phyloP scores from a whole-genome alignment of 179 eudicot genomes.

The Camellia oleifera region DNA sequence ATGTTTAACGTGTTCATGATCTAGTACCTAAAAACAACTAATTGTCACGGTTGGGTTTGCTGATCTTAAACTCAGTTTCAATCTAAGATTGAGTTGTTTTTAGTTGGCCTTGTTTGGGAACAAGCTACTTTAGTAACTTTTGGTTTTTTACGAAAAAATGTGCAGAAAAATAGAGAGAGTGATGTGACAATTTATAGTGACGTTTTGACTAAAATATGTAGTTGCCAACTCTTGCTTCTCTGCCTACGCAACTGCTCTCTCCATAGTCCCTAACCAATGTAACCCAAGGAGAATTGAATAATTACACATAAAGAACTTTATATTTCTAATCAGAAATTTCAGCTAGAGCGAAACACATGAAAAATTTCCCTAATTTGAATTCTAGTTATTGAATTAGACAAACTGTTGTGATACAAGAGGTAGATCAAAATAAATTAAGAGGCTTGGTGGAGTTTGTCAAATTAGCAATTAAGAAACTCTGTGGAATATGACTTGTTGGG shows the following conservation, averaged over 20 bases:
- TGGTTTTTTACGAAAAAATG: too few species aligned
- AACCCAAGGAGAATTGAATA: neutral
- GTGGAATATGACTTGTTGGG: neutral
- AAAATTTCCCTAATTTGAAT: neutral
- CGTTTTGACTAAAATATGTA: too few species aligned
- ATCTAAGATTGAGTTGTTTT: neutral
- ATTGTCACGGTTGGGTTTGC: neutral
- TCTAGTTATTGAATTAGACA: neutral
- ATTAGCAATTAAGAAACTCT: neutral
- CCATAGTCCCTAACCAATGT: neutral
- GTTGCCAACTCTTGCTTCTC: neutral
- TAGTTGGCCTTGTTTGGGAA: too few species aligned
- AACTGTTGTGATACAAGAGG: neutral
- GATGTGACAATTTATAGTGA: too few species aligned
- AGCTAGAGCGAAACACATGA: neutral
- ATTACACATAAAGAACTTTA: neutral
- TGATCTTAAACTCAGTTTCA: neutral
- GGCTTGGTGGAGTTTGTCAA: neutral
- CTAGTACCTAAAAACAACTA: neutral
- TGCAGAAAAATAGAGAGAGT: too few species aligned
- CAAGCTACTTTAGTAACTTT: too few species aligned
- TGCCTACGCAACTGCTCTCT: neutral
- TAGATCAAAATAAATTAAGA: neutral
- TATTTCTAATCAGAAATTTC: constrained; percentile 1
- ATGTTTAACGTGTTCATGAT: neutral